Evolutionary conservation across 2,329 filamentous ascomycete species (phyloP).

Genomic region (Scleromitrula shiraiana): DNA sequence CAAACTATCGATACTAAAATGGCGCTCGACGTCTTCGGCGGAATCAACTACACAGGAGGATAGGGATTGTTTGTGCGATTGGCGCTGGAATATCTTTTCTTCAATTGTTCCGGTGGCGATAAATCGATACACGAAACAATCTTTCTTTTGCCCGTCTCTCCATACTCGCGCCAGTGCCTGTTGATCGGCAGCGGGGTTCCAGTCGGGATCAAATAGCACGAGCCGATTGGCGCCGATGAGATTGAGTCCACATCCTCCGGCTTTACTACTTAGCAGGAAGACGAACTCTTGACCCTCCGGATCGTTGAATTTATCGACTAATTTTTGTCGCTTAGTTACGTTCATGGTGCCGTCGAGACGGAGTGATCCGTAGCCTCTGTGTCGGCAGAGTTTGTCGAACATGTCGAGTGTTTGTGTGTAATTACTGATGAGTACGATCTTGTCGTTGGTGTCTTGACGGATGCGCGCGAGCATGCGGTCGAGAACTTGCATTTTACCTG

Average conservation of each 20-base stretch:
- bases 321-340: conserved; percentile 91
- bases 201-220: conserved; percentile 92
- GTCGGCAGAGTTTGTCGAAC: conserved; percentile 83
- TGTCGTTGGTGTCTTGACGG: conserved; percentile 93
- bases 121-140: conserved; percentile 99
- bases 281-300: conserved; percentile 84
- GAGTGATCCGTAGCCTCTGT: conserved; percentile 74
- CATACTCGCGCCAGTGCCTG: conserved; percentile 95
- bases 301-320: conserved; percentile 97
- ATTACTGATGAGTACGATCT: conserved; percentile 97
- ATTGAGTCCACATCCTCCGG: conserved; percentile 92
- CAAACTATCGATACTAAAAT: conserved; percentile 86
- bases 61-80: conserved; percentile 94
- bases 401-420: conserved; percentile 95
- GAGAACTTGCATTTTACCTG: conserved; percentile 97
- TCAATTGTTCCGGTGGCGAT: conserved; percentile 97
- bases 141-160: conserved; percentile 98
- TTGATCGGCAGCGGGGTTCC: conserved; percentile 97
- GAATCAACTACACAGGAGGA: conserved; percentile 96
- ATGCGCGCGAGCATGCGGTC: conserved; percentile 96
- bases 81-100: conserved; percentile 98
- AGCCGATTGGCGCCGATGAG: conserved; percentile 90
- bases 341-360: conserved; percentile 97
- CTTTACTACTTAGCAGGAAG: conserved; percentile 94
- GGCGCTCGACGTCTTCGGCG: conserved; percentile 91